Evolutionary conservation across 2,329 filamentous ascomycete species (phyloP).

Genomic region (Calonectria hongkongensis): DNA sequence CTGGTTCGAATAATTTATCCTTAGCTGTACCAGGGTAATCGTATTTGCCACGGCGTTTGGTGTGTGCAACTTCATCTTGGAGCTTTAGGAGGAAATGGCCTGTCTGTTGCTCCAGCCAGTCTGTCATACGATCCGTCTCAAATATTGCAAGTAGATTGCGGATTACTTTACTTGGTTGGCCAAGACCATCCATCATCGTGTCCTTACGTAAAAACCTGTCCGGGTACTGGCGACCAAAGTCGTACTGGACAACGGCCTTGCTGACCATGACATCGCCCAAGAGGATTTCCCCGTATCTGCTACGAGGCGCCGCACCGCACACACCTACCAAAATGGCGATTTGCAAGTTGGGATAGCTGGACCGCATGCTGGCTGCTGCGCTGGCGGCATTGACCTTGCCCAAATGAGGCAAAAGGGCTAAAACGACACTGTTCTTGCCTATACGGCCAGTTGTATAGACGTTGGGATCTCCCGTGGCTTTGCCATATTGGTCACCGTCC

Average conservation of each 20-base stretch:
- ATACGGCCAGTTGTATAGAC: conserved; percentile 52
- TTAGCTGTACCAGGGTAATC: conserved; percentile 8
- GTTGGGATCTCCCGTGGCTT: conserved; percentile 41
- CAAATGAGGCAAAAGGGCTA: conserved; percentile 52
- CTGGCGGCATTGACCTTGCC: conserved; percentile 56
- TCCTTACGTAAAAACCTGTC: conserved; percentile 53
- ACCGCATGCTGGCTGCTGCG: conserved; percentile 52
- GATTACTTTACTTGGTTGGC: conserved; percentile 51
- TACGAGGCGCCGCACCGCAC: conserved; percentile 60
- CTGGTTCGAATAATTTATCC: conserved; percentile 4
- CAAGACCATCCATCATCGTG: conserved; percentile 50
- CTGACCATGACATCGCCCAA: conserved; percentile 60
- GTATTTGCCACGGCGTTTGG: conserved; percentile 35
- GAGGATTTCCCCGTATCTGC: conserved; percentile 45
- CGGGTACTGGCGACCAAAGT: conserved; percentile 53
- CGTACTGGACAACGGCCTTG: conserved; percentile 55
- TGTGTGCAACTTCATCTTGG: not conserved
- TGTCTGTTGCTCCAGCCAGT: not conserved
- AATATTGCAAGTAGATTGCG: conserved; percentile 52
- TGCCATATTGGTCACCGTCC: conserved; percentile 7
- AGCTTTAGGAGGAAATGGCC: not conserved
- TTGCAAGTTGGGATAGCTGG: conserved; percentile 59
- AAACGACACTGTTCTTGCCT: conserved; percentile 53
- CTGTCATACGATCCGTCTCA: conserved; percentile 40
- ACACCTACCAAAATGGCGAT: conserved; percentile 62